Evolutionary conservation across 768 basidiomycete species (phyloP), one percentile per base, ranked within the genome.

Genomic region (Pleurotus eryngii): DNA sequence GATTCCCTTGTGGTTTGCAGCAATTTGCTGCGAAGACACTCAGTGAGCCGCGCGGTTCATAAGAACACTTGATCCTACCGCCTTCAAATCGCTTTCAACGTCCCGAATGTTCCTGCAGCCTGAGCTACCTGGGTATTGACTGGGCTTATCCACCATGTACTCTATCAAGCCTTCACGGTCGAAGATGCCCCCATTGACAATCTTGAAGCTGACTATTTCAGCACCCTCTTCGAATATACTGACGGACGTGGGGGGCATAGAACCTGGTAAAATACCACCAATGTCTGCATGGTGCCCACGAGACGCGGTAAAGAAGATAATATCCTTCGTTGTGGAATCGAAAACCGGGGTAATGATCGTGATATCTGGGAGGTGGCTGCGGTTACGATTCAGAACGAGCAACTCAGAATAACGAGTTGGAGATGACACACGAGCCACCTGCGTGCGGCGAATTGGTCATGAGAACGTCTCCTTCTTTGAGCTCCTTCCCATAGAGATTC

Each of bases 311-410:
- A 93, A 95, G 75, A 94, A 94, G 65, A 95, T 92, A 17, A 42
- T 46, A 62, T 91, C 81, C 63, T 81, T 77, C 14, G 80, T 72
- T 18, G 79, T 73, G 14, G 77, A 64, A 56, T 84, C 76, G 72
- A 98, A 97, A 20, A 96, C 95, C 15, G 95, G 95, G 0, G 90
- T 93, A 70, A 97, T 95, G 65, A 95, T 81, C 5, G 95, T 98
- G 56, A 96, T 92, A 70, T 97, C 95, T 0, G 89, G 89, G 37
- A 92, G 74, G 64, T 91, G 89, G 17, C 67, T 68, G 55, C 35
- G 14, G 37, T 35, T 40, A 14, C 27, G 53, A 38, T 17, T 50
- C 51, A 38, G 51, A 22, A 56, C 50, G 37, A 12, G 20, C 22
- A 12, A 30, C 22, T 22, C 11, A 24, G 35, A 49, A 24, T 38